Evolutionary conservation across 371 early-diverging fungal species (phyloP).

Genomic region (Zychaea mexicana): DNA sequence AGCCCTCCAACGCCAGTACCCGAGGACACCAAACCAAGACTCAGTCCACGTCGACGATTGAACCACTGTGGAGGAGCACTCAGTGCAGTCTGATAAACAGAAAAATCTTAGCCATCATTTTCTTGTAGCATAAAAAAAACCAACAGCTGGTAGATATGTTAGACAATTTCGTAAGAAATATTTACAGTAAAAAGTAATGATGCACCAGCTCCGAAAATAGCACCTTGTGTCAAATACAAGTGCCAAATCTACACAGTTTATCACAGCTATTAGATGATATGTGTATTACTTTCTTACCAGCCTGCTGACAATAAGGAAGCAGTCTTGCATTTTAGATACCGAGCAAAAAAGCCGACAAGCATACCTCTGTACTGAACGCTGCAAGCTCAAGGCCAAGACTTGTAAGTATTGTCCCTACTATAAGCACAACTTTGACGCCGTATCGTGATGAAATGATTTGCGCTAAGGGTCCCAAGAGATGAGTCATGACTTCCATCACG

Average conservation of each 20-base stretch:
- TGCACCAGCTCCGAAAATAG: conserved; percentile 70
- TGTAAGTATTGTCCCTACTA: conserved; percentile 22
- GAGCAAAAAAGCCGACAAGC: too few relatives aligned
- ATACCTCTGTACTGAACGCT: conserved; percentile 32
- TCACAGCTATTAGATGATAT: background rate
- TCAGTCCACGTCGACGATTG: conserved; percentile 63
- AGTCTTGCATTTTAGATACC: background rate
- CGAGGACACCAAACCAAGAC: conserved; percentile 74
- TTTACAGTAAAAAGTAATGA: conserved; percentile 42
- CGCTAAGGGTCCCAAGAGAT: conserved; percentile 30
- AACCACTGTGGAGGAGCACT: conserved; percentile 74
- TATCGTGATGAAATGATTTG: conserved; percentile 27
- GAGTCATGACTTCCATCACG: conserved; percentile 30
- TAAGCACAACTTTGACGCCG: conserved; percentile 28
- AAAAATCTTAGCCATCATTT: background rate
- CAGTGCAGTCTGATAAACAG: conserved; percentile 22
- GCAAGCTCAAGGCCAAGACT: conserved; percentile 39
- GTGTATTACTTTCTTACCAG: background rate
- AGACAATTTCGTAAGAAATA: too few relatives aligned
- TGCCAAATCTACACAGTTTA: conserved; percentile 56
- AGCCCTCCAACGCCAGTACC: conserved; percentile 86
- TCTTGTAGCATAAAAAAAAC: background rate
- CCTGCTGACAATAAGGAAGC: background rate
- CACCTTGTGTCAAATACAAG: conserved; percentile 69
- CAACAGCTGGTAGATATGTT: background rate